These are phyloP conservation scores for Globisporangium okanoganense DNA, from an alignment of 352 stramenopile species.

Conservation along the genomic window DNA sequence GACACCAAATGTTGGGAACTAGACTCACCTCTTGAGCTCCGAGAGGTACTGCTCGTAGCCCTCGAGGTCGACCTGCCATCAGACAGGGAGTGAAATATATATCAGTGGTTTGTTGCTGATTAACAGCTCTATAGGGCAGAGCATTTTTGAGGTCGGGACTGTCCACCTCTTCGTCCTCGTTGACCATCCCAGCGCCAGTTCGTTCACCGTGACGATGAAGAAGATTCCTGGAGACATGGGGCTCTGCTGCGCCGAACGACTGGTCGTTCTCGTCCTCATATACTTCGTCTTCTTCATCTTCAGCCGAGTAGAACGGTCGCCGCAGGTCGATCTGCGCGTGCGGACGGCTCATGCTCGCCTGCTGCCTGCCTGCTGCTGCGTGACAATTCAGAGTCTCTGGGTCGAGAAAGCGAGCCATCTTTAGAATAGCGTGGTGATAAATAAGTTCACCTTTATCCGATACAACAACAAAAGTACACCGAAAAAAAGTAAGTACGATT, in stretches of 20 bases:
- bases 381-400: neutral
- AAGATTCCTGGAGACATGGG: neutral
- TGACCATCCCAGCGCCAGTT: neutral
- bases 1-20: too few relatives aligned
- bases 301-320: neutral
- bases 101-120: neutral
- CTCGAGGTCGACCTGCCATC: conserved; percentile 49
- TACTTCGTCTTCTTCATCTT: conserved; percentile 1
- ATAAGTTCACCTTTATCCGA: too few relatives aligned
- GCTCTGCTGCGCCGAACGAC: neutral
- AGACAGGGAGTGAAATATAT: neutral
- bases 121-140: neutral
- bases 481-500: too few relatives aligned
- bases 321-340: conserved; percentile 9
- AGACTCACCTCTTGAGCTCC: conserved; percentile 43
- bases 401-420: neutral
- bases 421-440: neutral
- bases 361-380: neutral
- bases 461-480: too few relatives aligned
- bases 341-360: conserved; percentile 3
- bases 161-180: conserved; percentile 25
- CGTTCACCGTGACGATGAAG: neutral
- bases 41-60: conserved; percentile 56
- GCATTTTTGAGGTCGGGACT: neutral
- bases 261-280: neutral